A percentile compares a stretch with the other conserved stretches of the same genome.
These are phyloP conservation scores for Carex pumila DNA, from an alignment of 176 grass and related monocot genomes.

Conservation along the genomic window DNA sequence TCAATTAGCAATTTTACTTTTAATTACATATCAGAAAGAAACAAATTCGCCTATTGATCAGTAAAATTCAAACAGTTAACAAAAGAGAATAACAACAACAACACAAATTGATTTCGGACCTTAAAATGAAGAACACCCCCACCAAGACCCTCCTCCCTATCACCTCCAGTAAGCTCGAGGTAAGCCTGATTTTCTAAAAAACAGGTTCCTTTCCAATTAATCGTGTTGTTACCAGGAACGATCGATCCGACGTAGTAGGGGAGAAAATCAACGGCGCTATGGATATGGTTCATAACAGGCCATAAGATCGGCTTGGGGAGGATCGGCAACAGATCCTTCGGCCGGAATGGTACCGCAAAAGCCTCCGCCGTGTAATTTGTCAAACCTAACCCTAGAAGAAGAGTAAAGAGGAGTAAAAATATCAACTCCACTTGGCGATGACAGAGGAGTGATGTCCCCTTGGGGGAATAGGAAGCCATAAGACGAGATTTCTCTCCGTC, in stretches of 20 bases:
- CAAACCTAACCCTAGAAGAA: conserved; percentile 14
- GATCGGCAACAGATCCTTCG: conserved; percentile 74
- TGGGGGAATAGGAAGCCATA: background rate
- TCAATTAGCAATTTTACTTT: background rate
- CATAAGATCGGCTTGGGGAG: conserved; percentile 78
- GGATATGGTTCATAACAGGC: conserved; percentile 76
- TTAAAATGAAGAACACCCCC: conserved; percentile 67
- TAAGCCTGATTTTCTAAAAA: conserved; percentile 72
- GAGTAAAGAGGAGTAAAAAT: background rate
- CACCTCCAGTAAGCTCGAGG: conserved; percentile 56
- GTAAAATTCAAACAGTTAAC: background rate
- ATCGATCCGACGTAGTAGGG: conserved; percentile 76
- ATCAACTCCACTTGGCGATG: background rate
- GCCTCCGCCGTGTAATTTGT: conserved; percentile 3
- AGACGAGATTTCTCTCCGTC: background rate
- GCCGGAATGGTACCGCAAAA: conserved; percentile 57
- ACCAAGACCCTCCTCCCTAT: conserved; percentile 40
- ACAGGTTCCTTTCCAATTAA: conserved; percentile 62
- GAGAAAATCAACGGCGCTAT: conserved; percentile 87
- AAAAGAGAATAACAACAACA: background rate
- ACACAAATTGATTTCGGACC: conserved; percentile 20
- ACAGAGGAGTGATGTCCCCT: background rate
- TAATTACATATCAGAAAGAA: background rate
- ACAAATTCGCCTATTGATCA: background rate
- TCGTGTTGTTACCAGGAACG: conserved; percentile 27